These are phyloP conservation scores for Pyronema domesticum DNA, from an alignment of 495 filamentous ascomycete species.

Conservation along the genomic window DNA sequence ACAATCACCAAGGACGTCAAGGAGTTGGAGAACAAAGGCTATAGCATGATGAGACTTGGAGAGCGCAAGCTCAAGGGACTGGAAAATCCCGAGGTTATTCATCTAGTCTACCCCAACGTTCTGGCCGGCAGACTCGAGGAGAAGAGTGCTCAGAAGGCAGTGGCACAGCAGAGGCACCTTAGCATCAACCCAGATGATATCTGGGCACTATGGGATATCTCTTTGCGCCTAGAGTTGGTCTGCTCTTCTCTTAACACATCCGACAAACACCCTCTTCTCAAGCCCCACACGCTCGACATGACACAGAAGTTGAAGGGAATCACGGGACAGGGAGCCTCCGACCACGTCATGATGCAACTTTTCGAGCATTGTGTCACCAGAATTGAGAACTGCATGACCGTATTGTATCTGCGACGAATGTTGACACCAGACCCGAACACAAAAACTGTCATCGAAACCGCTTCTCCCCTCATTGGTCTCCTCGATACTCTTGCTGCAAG, in stretches of 20 bases:
- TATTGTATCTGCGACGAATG: slow-evolving; percentile 15
- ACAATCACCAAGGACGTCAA: slow-evolving; percentile 76
- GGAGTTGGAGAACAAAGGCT: slow-evolving; percentile 75
- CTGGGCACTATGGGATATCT: slow-evolving; percentile 80
- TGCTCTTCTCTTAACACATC: slow-evolving; percentile 56
- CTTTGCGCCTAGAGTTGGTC: slow-evolving; percentile 75
- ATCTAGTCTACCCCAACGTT: slow-evolving; percentile 77
- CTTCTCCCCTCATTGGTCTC: slow-evolving; percentile 10
- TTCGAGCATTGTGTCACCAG: slow-evolving; percentile 86
- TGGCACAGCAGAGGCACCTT: slow-evolving; percentile 34
- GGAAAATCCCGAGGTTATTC: slow-evolving; percentile 91
- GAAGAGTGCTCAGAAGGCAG: slow-evolving; percentile 32
- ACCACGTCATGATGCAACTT: slow-evolving; percentile 66
- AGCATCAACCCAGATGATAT: slow-evolving; percentile 63
- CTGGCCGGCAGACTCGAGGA: slow-evolving; percentile 61
- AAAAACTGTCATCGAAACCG: not conserved
- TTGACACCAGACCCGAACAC: slow-evolving; percentile 3
- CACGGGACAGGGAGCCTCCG: slow-evolving; percentile 68
- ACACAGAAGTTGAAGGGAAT: slow-evolving; percentile 60
- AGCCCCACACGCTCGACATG: slow-evolving; percentile 61
- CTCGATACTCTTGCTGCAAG: slow-evolving; percentile 12
- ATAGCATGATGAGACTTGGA: slow-evolving; percentile 90
- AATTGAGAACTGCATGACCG: slow-evolving; percentile 43
- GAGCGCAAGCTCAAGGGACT: slow-evolving; percentile 87
- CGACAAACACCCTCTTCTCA: slow-evolving; percentile 36